Evolutionary conservation across 169 alveolate genomes (phyloP).

Genomic region (Plasmodium knowlesi): DNA sequence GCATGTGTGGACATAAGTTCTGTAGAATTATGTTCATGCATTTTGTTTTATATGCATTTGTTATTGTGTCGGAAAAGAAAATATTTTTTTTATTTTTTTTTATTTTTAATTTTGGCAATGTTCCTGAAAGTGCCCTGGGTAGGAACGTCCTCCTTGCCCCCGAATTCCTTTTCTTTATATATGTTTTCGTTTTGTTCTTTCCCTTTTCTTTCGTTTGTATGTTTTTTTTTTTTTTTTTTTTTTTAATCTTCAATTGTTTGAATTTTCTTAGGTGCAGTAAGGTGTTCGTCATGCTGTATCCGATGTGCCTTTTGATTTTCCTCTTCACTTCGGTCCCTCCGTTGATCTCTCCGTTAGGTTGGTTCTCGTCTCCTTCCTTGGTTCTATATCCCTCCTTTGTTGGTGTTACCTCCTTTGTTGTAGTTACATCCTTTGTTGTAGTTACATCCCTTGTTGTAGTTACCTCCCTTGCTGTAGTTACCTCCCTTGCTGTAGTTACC

Average conservation of each 20-base stretch:
- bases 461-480: background rate
- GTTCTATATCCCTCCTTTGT: background rate
- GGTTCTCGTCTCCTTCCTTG: background rate
- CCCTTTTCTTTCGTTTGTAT: background rate
- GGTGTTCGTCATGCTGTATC: constrained; percentile 32
- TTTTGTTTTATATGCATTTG: constrained; percentile 57
- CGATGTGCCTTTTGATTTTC: constrained; percentile 14
- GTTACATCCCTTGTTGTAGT: background rate
- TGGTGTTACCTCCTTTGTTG: background rate
- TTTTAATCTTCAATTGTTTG: constrained; percentile 1
- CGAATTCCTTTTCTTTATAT: background rate
- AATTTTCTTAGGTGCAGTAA: constrained; percentile 18
- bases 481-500: background rate
- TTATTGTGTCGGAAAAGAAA: constrained; percentile 63
- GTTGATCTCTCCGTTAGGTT: background rate
- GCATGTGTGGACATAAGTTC: constrained; percentile 85
- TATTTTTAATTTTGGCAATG: constrained; percentile 58
- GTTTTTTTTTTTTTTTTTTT: constrained; percentile 15
- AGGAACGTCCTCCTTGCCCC: constrained; percentile 15
- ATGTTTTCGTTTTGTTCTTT: constrained; percentile 14
- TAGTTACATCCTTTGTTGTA: background rate
- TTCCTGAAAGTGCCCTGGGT: constrained; percentile 50
- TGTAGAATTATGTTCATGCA: constrained; percentile 81
- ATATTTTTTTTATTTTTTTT: constrained; percentile 37
- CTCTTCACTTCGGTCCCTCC: background rate